Percentiles rank a stretch among this genome's conserved stretches.
Conservation (phyloP, 1,139 yeast species). For the Hyphopichia burtonii region DNA sequence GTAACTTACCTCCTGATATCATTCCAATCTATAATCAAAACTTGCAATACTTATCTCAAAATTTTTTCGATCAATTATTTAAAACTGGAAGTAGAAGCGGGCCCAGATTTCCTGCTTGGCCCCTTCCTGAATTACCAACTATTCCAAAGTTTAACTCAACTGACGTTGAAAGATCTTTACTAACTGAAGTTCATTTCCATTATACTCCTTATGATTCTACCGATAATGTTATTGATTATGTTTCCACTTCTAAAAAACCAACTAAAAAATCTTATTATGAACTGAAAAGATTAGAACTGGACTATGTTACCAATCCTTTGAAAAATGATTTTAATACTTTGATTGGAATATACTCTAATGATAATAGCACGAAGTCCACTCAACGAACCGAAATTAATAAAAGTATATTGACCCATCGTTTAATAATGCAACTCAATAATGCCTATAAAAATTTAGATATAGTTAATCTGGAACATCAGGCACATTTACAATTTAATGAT, state of each 20-base stretch:
- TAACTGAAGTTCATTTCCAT: slow-evolving; percentile 73
- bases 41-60: slow-evolving; percentile 55
- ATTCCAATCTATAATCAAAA: slow-evolving; percentile 73
- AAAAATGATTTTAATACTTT: slow-evolving; percentile 55
- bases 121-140: slow-evolving; percentile 69
- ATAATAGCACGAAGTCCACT: slow-evolving; percentile 16
- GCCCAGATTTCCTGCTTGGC: slow-evolving; percentile 54
- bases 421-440: slow-evolving; percentile 35
- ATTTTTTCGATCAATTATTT: slow-evolving; percentile 53
- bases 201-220: slow-evolving; percentile 54
- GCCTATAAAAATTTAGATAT: slow-evolving; percentile 25
- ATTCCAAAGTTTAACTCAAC: slow-evolving; percentile 62
- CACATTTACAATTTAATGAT: slow-evolving; percentile 22
- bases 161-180: slow-evolving; percentile 76
- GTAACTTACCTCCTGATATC: slow-evolving; percentile 76
- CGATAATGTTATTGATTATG: slow-evolving; percentile 18
- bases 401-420: slow-evolving; percentile 35
- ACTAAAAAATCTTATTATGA: slow-evolving; percentile 53
- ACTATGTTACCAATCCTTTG: slow-evolving; percentile 65
- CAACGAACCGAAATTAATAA: slow-evolving; percentile 13
- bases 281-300: slow-evolving; percentile 63
- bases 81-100: slow-evolving; percentile 17
- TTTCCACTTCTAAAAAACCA: slow-evolving; percentile 12
- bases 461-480: slow-evolving; percentile 27
- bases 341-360: slow-evolving; percentile 54